These are phyloP conservation scores for Platanus orientalis DNA, from an alignment of 164 flowering plant genomes.

Conservation along the genomic window DNA sequence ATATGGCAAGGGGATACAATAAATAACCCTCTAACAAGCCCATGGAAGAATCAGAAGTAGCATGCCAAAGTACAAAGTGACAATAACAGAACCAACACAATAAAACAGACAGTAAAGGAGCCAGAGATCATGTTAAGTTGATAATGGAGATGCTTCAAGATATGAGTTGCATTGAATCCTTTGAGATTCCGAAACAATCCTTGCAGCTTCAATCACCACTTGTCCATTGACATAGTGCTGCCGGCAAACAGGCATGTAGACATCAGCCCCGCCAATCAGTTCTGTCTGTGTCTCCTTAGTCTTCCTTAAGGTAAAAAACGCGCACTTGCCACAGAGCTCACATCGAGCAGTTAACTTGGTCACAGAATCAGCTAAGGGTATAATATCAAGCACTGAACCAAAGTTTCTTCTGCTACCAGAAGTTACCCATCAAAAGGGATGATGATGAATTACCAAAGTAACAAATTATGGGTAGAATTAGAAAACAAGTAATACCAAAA, in stretches of 20 bases:
- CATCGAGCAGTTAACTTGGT: slow-evolving; percentile 88
- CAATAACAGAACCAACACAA: background rate
- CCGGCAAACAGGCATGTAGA: slow-evolving; percentile 95
- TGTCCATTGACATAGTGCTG: slow-evolving; percentile 74
- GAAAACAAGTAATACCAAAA: background rate
- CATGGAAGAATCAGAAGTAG: background rate
- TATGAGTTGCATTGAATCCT: slow-evolving; percentile 16
- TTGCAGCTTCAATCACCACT: slow-evolving; percentile 46
- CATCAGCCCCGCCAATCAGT: slow-evolving; percentile 80
- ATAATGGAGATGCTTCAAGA: slow-evolving; percentile 30
- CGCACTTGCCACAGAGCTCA: slow-evolving; percentile 77
- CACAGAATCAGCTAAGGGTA: slow-evolving; percentile 87
- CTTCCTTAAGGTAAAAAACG: slow-evolving; percentile 82
- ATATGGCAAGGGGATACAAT: background rate
- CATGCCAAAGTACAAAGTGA: background rate
- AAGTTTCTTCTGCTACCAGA: slow-evolving; percentile 66
- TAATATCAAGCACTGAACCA: slow-evolving; percentile 78
- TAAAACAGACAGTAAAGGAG: background rate
- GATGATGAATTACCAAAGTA: background rate
- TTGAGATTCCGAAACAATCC: slow-evolving; percentile 26
- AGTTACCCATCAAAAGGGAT: background rate
- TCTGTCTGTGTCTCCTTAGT: slow-evolving; percentile 62
- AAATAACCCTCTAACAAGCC: background rate
- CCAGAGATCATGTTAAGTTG: slow-evolving; percentile 11
- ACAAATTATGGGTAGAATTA: background rate